Conservation (phyloP, 2,329 filamentous ascomycete genomes). For the Fusarium secorum region DNA sequence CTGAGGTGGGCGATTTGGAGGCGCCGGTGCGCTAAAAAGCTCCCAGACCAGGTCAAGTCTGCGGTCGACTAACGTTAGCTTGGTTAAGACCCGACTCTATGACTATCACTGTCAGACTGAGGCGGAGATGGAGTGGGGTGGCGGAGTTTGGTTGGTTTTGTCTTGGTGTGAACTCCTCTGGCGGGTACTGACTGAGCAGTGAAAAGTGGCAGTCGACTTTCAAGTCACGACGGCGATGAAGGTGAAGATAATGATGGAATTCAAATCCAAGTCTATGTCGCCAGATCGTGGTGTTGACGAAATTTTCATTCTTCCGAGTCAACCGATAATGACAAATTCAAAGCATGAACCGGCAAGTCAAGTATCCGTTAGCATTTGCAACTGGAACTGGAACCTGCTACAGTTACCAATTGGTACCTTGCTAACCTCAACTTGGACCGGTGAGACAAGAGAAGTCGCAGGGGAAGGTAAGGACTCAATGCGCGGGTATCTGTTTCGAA, state of each 20-base stretch:
- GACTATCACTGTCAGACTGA: constrained; percentile 25
- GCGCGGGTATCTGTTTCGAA: constrained; percentile 28
- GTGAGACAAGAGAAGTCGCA: constrained; percentile 32
- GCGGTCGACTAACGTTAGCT: constrained; percentile 8
- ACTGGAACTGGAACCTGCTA: constrained; percentile 3
- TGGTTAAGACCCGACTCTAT: constrained; percentile 13
- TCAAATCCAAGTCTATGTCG: background rate
- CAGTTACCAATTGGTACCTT: constrained; percentile 11
- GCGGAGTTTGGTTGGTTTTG: constrained; percentile 28
- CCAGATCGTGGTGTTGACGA: constrained; percentile 2
- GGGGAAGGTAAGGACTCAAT: constrained; percentile 19
- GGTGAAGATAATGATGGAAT: background rate
- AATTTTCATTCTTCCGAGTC: background rate
- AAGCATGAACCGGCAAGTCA: constrained; percentile 20
- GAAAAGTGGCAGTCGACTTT: background rate
- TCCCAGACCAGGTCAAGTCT: constrained; percentile 17
- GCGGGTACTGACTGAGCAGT: constrained; percentile 6
- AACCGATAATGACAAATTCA: background rate
- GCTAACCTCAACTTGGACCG: constrained; percentile 11
- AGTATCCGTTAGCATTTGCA: constrained; percentile 14
- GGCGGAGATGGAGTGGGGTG: constrained; percentile 32
- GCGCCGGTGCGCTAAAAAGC: constrained; percentile 21
- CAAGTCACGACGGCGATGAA: background rate
- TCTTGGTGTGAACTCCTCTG: constrained; percentile 31
- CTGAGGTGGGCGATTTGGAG: constrained; percentile 1